Base-by-base conservation (phyloP, 2,329 filamentous ascomycete genomes). In the Ampelomyces quisqualis region DNA sequence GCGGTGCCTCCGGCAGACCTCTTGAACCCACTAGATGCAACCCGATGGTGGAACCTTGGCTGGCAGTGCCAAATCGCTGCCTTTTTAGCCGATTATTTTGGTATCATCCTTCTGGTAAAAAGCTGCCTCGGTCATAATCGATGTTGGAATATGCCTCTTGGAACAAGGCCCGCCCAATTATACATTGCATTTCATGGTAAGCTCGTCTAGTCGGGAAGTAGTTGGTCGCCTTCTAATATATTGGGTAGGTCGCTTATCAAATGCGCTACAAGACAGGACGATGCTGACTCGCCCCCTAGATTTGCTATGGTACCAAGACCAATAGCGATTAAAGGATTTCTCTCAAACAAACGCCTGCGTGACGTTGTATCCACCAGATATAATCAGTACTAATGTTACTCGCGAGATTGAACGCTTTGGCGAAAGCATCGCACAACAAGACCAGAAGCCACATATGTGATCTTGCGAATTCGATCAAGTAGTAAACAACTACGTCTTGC, bases 201-300 rank as follows among this genome's bases (percentile, higher is more conserved):
- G 78, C 70, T 43, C 77, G 77, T 47, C 78, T 75, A 32, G 87
- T 70, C 3, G 83, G 82, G 44, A 88, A 86, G 57, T 87, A 87
- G n/a, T 38, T 77, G 2, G 80, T 82, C 22, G 80, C 75, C 51
- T 81, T 82, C 35, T 78, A 70, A 6, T 84, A 66, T 2, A 76
- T 78, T 61, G 71, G 56, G 77, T 79, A 68, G 0, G 70, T 68
- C n/a, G 67, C 49, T 32, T 66, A 53, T 75, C 71, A 48, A 76
- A 75, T 3, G 72, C 70, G 10, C 64, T 62, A 37, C 75, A 76
- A 4, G 73, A 70, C 0, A 75, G 52, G 3, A 60, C 60, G 19
- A 74, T 70, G 10, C 67, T 57, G 3, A 70, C 61, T 7, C 49
- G 63, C 27, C 57, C 54, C 9, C 49, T 1, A 57, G 53, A 9